Evolutionary conservation across 169 alveolate species (phyloP).

Genomic region (Eimeria sp.): DNA sequence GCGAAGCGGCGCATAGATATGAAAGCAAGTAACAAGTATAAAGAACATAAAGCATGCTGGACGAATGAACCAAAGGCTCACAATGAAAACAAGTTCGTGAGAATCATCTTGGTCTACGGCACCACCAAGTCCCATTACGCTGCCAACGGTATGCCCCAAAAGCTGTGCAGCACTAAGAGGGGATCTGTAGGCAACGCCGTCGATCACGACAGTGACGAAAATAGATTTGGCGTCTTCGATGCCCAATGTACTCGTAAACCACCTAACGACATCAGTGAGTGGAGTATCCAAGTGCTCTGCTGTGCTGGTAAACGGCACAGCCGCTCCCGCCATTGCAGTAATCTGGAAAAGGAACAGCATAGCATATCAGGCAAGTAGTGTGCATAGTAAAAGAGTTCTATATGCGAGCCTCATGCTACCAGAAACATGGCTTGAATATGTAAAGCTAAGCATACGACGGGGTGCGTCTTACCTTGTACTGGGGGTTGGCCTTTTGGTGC

Average conservation of each 20-base stretch:
- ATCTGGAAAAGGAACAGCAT: slow-evolving; percentile 1
- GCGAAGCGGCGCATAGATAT: background rate
- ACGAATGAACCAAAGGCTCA: background rate
- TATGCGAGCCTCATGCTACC: background rate
- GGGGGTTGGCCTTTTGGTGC: slow-evolving; percentile 49
- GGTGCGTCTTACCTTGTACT: background rate
- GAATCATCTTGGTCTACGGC: slow-evolving; percentile 24
- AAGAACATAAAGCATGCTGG: background rate
- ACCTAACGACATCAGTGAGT: background rate
- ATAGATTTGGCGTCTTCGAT: background rate
- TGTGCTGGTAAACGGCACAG: slow-evolving; percentile 36
- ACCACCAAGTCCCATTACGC: slow-evolving; percentile 29
- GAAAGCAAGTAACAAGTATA: background rate
- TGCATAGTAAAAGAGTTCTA: background rate
- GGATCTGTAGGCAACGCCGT: slow-evolving; percentile 41
- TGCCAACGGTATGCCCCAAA: slow-evolving; percentile 56
- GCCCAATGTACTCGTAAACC: slow-evolving; percentile 7
- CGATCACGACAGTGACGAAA: slow-evolving; percentile 24
- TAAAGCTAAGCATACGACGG: background rate
- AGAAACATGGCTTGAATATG: background rate
- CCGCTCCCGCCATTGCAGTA: slow-evolving; percentile 42
- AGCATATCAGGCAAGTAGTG: background rate
- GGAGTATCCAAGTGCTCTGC: slow-evolving; percentile 7
- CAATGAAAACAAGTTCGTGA: slow-evolving; percentile 35
- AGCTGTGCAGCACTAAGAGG: slow-evolving; percentile 50